phyloP scores from a whole-genome alignment of 129 eudicot species.

The Centella asiatica region DNA sequence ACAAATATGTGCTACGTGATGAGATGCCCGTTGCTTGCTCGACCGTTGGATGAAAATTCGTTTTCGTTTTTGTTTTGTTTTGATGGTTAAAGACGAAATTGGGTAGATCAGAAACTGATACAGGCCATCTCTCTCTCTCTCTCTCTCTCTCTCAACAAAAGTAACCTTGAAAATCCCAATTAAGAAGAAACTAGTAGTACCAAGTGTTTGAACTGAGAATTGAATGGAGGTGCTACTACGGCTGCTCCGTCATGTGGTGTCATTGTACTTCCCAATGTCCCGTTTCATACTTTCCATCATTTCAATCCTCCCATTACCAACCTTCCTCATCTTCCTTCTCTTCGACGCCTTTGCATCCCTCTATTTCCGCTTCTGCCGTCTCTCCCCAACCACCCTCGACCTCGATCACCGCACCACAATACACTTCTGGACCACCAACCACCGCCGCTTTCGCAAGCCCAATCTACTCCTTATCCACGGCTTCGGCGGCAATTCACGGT shows the following conservation, averaged over 20 bases:
- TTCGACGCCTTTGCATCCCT: constrained; percentile 30
- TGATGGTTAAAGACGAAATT: too few relatives aligned
- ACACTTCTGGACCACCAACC: constrained; percentile 47
- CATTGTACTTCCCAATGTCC: constrained; percentile 8
- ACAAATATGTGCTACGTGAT: too few relatives aligned
- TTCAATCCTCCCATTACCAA: too few relatives aligned
- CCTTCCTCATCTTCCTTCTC: constrained; percentile 25
- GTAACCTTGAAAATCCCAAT: too few relatives aligned
- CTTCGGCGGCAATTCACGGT: constrained; percentile 55
- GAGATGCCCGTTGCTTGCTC: too few relatives aligned
- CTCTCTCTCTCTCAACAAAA: too few relatives aligned
- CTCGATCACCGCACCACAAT: constrained; percentile 56
- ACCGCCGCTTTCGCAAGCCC: constrained; percentile 36
- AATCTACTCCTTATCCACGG: constrained; percentile 65
- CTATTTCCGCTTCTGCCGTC: constrained; percentile 36
- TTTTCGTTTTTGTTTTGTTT: too few relatives aligned
- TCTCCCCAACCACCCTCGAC: constrained; percentile 44
- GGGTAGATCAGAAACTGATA: too few relatives aligned
- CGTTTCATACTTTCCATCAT: constrained; percentile 14
- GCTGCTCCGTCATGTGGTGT: constrained; percentile 17
- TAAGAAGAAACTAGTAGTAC: too few relatives aligned
- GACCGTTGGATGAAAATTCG: too few relatives aligned
- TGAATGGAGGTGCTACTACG: neutral
- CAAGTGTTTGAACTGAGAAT: too few relatives aligned
- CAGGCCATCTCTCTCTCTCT: too few relatives aligned